phyloP scores from a whole-genome alignment of 805 yeast species.

The Cyberlindnera mrakii region DNA sequence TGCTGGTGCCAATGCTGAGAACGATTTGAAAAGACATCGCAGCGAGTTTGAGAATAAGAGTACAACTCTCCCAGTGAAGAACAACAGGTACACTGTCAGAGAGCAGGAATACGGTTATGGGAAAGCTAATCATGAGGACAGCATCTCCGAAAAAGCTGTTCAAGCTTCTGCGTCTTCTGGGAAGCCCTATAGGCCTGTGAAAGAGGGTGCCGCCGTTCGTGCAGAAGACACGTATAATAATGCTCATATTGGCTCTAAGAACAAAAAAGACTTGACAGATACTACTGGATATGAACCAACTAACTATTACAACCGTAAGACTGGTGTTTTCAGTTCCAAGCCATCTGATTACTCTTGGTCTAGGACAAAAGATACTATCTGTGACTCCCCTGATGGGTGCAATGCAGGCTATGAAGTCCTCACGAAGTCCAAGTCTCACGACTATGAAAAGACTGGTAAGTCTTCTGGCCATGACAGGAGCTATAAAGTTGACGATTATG shows the following conservation, averaged over 20 bases:
- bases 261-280: slow-evolving; percentile 13
- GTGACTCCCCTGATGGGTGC: background rate
- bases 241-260: slow-evolving; percentile 3
- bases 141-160: slow-evolving; percentile 17
- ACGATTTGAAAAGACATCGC: background rate
- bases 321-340: background rate
- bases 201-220: slow-evolving; percentile 12
- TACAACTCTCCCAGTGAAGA: slow-evolving; percentile 18
- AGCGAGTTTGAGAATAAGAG: slow-evolving; percentile 19
- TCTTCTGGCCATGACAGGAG: slow-evolving; percentile 1
- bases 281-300: slow-evolving; percentile 19
- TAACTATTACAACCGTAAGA: slow-evolving; percentile 11
- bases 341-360: too few species aligned
- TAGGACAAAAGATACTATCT: too few species aligned
- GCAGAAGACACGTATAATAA: slow-evolving; percentile 16
- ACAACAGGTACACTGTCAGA: slow-evolving; percentile 2
- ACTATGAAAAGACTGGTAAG: slow-evolving; percentile 4
- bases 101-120: slow-evolving; percentile 3
- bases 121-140: slow-evolving; percentile 9
- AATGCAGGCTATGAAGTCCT: background rate
- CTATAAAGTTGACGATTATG: background rate
- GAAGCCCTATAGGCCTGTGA: slow-evolving; percentile 1
- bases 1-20: slow-evolving; percentile 11
- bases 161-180: background rate
- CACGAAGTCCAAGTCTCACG: background rate